These are phyloP conservation scores for Aspergillus quadricinctus DNA, from an alignment of 2,329 filamentous ascomycete genomes.

Conservation along the genomic window DNA sequence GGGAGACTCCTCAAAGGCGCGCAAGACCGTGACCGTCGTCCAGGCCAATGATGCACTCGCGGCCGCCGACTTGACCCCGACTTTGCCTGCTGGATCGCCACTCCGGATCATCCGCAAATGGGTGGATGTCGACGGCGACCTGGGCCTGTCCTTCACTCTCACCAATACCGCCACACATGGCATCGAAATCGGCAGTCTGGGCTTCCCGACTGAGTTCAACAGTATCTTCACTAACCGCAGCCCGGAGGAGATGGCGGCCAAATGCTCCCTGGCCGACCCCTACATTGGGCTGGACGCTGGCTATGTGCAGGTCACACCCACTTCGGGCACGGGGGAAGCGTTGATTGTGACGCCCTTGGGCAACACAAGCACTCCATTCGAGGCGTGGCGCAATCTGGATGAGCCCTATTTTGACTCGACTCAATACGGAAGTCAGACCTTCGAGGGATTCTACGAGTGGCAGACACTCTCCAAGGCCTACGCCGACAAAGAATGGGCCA, in stretches of 20 bases:
- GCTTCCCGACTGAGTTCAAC: constrained; percentile 59
- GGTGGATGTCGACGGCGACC: constrained; percentile 46
- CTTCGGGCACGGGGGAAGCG: constrained; percentile 50
- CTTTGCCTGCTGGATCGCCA: constrained; percentile 34
- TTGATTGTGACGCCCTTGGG: constrained; percentile 53
- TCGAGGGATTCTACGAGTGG: constrained; percentile 60
- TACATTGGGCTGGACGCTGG: constrained; percentile 59
- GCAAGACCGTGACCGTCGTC: constrained; percentile 34
- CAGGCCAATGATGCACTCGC: constrained; percentile 29
- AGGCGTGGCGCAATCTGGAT: constrained; percentile 52
- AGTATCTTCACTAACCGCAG: constrained; percentile 55
- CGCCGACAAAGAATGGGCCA: constrained; percentile 54
- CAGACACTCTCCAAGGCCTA: constrained; percentile 52
- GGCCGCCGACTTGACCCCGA: constrained; percentile 40
- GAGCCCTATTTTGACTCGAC: constrained; percentile 43
- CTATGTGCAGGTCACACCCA: constrained; percentile 51
- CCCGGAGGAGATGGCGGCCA: constrained; percentile 46
- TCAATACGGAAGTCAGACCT: constrained; percentile 51
- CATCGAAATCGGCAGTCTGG: constrained; percentile 54
- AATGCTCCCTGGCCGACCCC: constrained; percentile 55
- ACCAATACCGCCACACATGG: constrained; percentile 39
- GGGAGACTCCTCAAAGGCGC: constrained; percentile 44
- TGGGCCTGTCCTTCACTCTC: constrained; percentile 51
- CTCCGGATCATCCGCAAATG: constrained; percentile 51
- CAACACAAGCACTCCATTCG: constrained; percentile 41